Conservation (phyloP, 345 rosid species). For the Gossypium thurberi region DNA sequence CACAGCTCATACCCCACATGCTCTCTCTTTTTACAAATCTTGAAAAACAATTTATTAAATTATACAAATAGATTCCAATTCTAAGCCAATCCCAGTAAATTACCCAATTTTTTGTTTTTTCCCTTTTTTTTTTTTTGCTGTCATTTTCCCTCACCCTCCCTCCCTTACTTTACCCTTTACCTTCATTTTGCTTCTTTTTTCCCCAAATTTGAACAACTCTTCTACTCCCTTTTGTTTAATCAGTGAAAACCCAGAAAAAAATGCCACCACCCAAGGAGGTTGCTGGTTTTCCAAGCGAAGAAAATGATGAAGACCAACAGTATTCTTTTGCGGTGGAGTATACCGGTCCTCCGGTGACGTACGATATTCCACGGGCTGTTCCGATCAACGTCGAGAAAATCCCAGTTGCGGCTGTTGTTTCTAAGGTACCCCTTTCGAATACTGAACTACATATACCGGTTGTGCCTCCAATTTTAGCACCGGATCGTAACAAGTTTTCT, state of each 20-base stretch:
- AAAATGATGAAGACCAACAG: conserved; percentile 24
- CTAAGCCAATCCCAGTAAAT: neutral
- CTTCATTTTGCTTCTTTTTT: neutral
- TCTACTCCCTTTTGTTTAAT: neutral
- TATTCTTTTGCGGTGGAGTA: conserved; percentile 85
- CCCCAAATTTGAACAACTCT: neutral
- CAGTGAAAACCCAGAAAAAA: neutral
- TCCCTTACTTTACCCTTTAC: neutral
- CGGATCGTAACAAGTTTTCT: conserved; percentile 39
- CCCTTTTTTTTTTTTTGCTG: neutral
- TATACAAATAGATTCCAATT: conserved; percentile 2
- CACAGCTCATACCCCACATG: conserved; percentile 15
- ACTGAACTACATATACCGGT: conserved; percentile 60
- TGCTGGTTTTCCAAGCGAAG: conserved; percentile 20
- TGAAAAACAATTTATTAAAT: too few relatives aligned
- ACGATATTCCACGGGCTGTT: conserved; percentile 79
- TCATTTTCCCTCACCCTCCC: conserved; percentile 14
- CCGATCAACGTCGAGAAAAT: conserved; percentile 80
- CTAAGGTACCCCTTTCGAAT: conserved; percentile 53
- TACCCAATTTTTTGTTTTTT: neutral
- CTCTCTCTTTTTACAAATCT: conserved; percentile 1
- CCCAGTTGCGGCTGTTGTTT: conserved; percentile 92
- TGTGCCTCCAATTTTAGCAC: conserved; percentile 62
- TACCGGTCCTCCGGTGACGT: conserved; percentile 74
- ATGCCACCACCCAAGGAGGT: conserved; percentile 27